Percentiles rank a stretch among this genome's conserved stretches.
phyloP scores from a whole-genome alignment of 768 basidiomycete genomes.

The Mycena maculata region DNA sequence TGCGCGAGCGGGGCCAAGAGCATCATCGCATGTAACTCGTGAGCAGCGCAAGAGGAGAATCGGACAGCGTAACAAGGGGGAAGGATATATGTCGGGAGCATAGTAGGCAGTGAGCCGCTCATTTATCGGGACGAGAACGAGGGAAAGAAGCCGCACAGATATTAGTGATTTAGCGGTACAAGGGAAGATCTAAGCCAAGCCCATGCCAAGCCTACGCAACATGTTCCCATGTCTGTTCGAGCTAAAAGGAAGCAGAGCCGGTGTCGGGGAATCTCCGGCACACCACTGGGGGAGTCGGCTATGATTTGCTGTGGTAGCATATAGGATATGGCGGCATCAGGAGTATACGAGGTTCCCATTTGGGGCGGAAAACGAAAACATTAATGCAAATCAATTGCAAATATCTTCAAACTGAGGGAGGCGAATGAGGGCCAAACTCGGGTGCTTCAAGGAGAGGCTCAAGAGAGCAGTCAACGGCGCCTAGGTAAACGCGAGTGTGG shows the following conservation, averaged over 20 bases:
- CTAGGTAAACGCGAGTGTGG: too few relatives aligned
- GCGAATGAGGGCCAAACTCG: too few relatives aligned
- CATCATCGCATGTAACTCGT: slow-evolving; percentile 6
- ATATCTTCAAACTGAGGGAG: too few relatives aligned
- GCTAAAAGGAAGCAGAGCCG: not conserved
- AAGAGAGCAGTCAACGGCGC: too few relatives aligned
- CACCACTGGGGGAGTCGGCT: too few relatives aligned
- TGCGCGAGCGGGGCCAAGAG: not conserved
- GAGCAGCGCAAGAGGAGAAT: slow-evolving; percentile 12
- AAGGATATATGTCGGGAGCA: slow-evolving; percentile 24
- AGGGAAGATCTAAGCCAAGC: not conserved
- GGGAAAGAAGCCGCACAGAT: not conserved
- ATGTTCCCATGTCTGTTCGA: not conserved
- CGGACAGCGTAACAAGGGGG: not conserved
- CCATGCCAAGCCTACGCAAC: not conserved
- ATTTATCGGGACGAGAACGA: slow-evolving; percentile 20
- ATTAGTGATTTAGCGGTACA: slow-evolving; percentile 15
- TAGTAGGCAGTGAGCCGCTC: not conserved
- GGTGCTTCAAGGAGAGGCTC: too few relatives aligned
- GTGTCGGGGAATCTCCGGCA: slow-evolving; percentile 17
- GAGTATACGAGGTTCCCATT: too few relatives aligned
- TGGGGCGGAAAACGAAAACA: too few relatives aligned
- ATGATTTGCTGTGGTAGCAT: too few relatives aligned
- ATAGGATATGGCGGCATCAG: too few relatives aligned
- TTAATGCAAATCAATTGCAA: too few relatives aligned